Base-by-base conservation (phyloP, 352 stramenopile genomes). In the Plasmopara viticola region DNA sequence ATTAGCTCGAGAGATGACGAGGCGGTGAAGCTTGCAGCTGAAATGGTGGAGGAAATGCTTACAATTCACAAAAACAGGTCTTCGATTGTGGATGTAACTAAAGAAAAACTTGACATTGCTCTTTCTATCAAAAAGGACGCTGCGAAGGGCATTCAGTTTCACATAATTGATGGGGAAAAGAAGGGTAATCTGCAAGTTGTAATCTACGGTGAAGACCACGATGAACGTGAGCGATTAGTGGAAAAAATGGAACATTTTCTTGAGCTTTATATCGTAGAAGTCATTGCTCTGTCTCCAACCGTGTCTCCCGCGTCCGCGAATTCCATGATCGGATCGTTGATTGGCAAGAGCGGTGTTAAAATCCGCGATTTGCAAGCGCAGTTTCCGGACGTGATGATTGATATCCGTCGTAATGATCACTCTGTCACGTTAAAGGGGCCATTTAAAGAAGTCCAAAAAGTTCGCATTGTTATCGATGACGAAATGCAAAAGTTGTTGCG, bases 321-420 rank as follows among this genome's bases (percentile, higher is more conserved):
- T 42, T 73, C 65, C n/a, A 75, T 90, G 53, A 48, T 88, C 18
- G 81, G 81, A 17, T 77, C 78, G 42, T 43, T 91, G 17, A 91
- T 91, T 44, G 81, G 81, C 48, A 91, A 89, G 66, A 86, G 72
- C 38, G 81, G 81, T 9, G 77, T 76, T 15, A 87, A 91, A 48
- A 91, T 91, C 47, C 64, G 67, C 37, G 72, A 70, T 12, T 48
- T 91, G 40, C 81, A 89, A 52, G 77, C 76, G 35, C 62, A 85
- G 44, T 87, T 84, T 54, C 56, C 70, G 0, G 58, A 68, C 17
- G 75, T 86, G 6, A 68, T 70, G 53, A 81, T 89, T 50, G 78
- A 89, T 49, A 86, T 89, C 56, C 57, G 68, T 44, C 73, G 74
- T 28, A 58, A 50, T 9, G 57, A 68, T n/a, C 68, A 66, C 58